A percentile compares a stretch with the other conserved stretches of the same genome.
Evolutionary conservation across 768 basidiomycete genomes (phyloP).

Genomic region (Mycena chlorophos): DNA sequence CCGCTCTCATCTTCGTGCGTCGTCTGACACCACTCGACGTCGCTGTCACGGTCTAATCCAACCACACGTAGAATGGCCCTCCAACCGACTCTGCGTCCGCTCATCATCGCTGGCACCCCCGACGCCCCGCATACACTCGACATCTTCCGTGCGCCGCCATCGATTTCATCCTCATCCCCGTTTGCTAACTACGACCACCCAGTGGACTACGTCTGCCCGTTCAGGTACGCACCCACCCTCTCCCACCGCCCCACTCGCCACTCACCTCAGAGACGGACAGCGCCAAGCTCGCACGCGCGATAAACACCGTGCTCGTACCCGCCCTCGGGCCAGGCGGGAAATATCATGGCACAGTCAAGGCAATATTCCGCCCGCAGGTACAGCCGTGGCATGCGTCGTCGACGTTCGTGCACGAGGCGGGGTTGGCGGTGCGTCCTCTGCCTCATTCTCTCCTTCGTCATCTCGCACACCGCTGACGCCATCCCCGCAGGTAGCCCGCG

Average conservation of each 20-base stretch:
- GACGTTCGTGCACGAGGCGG: constrained; percentile 78
- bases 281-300: constrained; percentile 58
- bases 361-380: constrained; percentile 68
- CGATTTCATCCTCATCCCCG: neutral
- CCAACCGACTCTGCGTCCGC: constrained; percentile 68
- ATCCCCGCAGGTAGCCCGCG: constrained; percentile 55
- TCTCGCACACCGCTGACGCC: neutral
- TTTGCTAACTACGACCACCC: neutral
- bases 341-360: constrained; percentile 73
- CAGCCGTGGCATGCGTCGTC: constrained; percentile 83
- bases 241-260: neutral
- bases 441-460: neutral
- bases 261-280: too few species aligned
- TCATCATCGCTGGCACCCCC: constrained; percentile 58
- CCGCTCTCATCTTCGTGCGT: neutral
- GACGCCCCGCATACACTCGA: constrained; percentile 78
- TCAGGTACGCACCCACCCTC: constrained; percentile 47
- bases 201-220: constrained; percentile 91
- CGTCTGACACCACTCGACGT: too few species aligned
- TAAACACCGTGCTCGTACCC: constrained; percentile 63
- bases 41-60: too few species aligned
- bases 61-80: too few species aligned
- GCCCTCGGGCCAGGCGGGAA: constrained; percentile 56
- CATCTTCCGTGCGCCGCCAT: constrained; percentile 58
- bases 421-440: constrained; percentile 69